These are phyloP conservation scores for Penicillium angulare DNA, from an alignment of 495 filamentous ascomycete genomes.

Conservation along the genomic window DNA sequence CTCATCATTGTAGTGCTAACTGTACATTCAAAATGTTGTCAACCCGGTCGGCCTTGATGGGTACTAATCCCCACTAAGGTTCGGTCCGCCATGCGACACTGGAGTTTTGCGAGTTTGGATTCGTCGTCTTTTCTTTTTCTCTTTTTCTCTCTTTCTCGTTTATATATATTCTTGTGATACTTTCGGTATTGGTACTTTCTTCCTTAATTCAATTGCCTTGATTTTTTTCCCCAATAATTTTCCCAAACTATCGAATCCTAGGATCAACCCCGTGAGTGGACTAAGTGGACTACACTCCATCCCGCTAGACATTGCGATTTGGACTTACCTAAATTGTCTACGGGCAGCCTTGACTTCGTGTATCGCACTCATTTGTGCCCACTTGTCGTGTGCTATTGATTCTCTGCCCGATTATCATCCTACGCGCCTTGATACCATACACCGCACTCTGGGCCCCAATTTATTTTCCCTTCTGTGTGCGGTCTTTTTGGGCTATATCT, in stretches of 20 bases:
- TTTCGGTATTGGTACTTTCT: no score
- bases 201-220: neutral
- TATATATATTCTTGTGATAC: constrained; percentile 7
- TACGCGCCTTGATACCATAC: constrained; percentile 14
- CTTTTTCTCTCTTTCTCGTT: neutral
- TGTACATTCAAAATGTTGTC: constrained; percentile 4
- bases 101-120: constrained; percentile 1
- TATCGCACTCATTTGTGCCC: constrained; percentile 35
- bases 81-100: constrained; percentile 23
- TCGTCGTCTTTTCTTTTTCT: constrained; percentile 8
- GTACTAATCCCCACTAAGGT: constrained; percentile 30
- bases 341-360: constrained; percentile 34
- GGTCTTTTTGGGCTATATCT: constrained; percentile 37
- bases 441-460: constrained; percentile 9
- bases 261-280: no score
- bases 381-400: constrained; percentile 21
- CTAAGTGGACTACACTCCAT: no score
- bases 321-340: constrained; percentile 27
- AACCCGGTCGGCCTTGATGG: constrained; percentile 22
- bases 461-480: constrained; percentile 7
- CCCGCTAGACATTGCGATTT: constrained; percentile 22
- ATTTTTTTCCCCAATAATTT: no score
- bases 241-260: no score
- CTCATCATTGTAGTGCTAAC: constrained; percentile 18
- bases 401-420: constrained; percentile 23